phyloP scores from a whole-genome alignment of 331 rosid species.

The Ulmus americana region DNA sequence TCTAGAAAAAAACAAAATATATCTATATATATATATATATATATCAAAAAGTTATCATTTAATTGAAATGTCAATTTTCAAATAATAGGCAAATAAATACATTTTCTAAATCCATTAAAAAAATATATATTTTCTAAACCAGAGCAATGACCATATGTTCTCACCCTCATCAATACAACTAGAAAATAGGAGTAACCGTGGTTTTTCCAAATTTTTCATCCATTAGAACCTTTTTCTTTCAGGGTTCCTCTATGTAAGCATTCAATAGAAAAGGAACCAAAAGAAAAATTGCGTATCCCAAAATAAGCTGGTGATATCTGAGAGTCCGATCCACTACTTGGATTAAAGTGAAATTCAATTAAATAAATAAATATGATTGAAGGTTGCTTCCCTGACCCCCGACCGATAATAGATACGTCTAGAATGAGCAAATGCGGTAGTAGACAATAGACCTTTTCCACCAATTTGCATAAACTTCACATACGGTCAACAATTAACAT shows the following conservation, averaged over 20 bases:
- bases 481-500: too few relatives aligned
- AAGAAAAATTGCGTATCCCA: conserved; percentile 8
- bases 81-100: too few relatives aligned
- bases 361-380: conserved; percentile 40
- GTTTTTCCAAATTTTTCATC: conserved; percentile 2
- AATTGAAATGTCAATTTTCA: too few relatives aligned
- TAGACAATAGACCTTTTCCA: too few relatives aligned
- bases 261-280: neutral
- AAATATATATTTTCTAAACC: too few relatives aligned
- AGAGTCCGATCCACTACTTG: conserved; percentile 37
- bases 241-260: neutral
- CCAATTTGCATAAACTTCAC: too few relatives aligned
- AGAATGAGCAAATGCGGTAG: conserved; percentile 36
- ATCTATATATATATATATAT: too few relatives aligned
- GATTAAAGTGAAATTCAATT: conserved; percentile 42
- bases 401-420: conserved; percentile 44
- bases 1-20: too few relatives aligned
- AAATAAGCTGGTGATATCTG: conserved; percentile 36
- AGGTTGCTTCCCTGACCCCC: conserved; percentile 25
- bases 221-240: neutral
- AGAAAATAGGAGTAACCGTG: conserved; percentile 16
- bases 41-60: too few relatives aligned
- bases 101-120: too few relatives aligned
- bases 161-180: neutral
- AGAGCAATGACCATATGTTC: conserved; percentile 4